Base-by-base conservation (phyloP, 768 basidiomycete genomes). In the Boletellus ananiceps region DNA sequence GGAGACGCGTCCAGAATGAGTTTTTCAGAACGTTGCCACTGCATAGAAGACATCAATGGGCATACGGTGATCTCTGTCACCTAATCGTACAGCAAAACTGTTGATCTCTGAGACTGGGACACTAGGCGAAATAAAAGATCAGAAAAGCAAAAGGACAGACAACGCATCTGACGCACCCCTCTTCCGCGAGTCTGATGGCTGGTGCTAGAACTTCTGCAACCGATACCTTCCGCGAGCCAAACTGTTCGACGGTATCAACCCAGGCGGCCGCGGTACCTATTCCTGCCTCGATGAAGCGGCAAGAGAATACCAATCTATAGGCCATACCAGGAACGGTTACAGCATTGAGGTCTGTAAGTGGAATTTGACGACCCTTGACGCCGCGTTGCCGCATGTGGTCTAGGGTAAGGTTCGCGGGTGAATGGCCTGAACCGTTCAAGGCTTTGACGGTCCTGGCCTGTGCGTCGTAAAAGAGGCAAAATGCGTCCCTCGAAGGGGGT, bases 181-280 rank as follows among this genome's bases (percentile, higher is more conserved):
- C 86, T 64, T 95, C 90, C 7, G 94, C 96, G 46, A 98, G 71
- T 35, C 85, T 74, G 49, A 96, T 96, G 2, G 94, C 96, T 47
- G 96, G 96, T 21, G 71, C 86, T 21, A 98, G 75, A 27, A 93
- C 75, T 14, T 97, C 89, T 3, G 78, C 79, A 40, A 85, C 56
- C 1, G 70, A 72, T 4, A 87, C 48, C 51, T 51, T 65, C 9
- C 90, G 86, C 54, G 83, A 89, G 15, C 95, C 95, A 46, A 96
- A 82, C 34, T 73, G 71, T 51, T 88, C 80, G 31, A 97, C 75
- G 0, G 93, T 88, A 66, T 97, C 96, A 15, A 89, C 74, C 94
- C 95, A 98, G 14, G 93, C 93, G 31, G 93, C 89, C 3, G 94
- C 90, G n/a, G 89, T 87, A 44, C 95, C 93, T 80, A 62, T 27